phyloP scores from a whole-genome alignment of 78 protist genomes.

The Guillardia theta region DNA sequence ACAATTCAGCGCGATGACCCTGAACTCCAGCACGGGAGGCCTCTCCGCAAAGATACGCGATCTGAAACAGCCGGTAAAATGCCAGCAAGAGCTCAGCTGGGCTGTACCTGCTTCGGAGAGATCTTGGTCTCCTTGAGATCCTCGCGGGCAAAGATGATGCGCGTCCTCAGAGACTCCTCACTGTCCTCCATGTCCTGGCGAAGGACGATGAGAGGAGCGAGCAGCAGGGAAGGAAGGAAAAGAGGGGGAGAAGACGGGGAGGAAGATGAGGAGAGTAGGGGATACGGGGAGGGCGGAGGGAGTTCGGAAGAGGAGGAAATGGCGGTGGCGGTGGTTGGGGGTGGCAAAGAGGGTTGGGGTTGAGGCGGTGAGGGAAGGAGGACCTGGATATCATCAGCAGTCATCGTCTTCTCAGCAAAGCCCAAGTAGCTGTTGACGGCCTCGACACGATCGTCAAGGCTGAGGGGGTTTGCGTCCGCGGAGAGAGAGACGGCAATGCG shows the following conservation, averaged over 20 bases:
- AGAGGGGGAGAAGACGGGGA: not conserved
- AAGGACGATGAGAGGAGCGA: not conserved
- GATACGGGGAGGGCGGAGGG: not conserved
- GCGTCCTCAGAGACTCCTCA: not conserved
- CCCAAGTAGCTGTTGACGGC: not conserved
- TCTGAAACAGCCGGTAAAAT: not conserved
- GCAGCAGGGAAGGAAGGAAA: not conserved
- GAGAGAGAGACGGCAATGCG: constrained; percentile 53
- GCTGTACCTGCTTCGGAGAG: not conserved
- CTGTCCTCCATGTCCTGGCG: not conserved
- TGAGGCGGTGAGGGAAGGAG: too few relatives aligned
- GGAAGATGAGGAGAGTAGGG: not conserved
- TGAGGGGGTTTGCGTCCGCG: constrained; percentile 3
- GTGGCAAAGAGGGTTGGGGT: too few relatives aligned
- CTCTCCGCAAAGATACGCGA: constrained; percentile 26
- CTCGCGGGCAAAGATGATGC: constrained; percentile 51
- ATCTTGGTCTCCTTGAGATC: constrained; percentile 7
- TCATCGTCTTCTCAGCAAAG: not conserved
- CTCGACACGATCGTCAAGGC: constrained; percentile 38
- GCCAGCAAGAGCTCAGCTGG: not conserved
- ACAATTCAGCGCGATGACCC: constrained; percentile 45
- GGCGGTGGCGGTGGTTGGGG: too few relatives aligned
- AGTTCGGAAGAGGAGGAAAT: not conserved
- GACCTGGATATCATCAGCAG: too few relatives aligned
- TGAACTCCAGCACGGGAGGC: constrained; percentile 46